A percentile compares a stretch with the other conserved stretches of the same genome.
Conservation (phyloP, 1,139 yeast genomes). For the Pichia sp. region DNA sequence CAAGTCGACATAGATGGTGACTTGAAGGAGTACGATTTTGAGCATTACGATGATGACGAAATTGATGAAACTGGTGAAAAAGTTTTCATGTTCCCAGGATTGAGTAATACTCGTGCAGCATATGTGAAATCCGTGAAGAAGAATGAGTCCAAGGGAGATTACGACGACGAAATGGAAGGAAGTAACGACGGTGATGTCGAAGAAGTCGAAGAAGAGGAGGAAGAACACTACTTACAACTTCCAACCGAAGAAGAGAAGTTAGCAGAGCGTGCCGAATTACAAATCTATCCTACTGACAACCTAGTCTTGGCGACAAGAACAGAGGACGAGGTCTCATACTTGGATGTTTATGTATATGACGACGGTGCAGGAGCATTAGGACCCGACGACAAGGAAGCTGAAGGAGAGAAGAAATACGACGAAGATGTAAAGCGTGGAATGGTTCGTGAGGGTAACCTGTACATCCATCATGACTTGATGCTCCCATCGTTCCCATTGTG, state of each 20-base stretch:
- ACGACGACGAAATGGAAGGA: slow-evolving; percentile 54
- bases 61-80: slow-evolving; percentile 43
- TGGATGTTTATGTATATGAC: slow-evolving; percentile 92
- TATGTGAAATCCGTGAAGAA: slow-evolving; percentile 30
- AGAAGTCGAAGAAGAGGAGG: slow-evolving; percentile 32
- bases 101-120: slow-evolving; percentile 49
- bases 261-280: slow-evolving; percentile 78
- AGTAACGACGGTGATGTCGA: slow-evolving; percentile 34
- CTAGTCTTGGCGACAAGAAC: slow-evolving; percentile 89
- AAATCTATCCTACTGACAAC: slow-evolving; percentile 86
- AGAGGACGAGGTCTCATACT: slow-evolving; percentile 87
- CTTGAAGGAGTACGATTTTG: slow-evolving; percentile 81
- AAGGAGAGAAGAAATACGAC: slow-evolving; percentile 59
- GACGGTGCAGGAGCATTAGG: slow-evolving; percentile 75
- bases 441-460: slow-evolving; percentile 67
- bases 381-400: slow-evolving; percentile 50
- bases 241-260: slow-evolving; percentile 61
- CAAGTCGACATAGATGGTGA: slow-evolving; percentile 73
- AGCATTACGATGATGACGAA: slow-evolving; percentile 68
- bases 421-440: slow-evolving; percentile 66
- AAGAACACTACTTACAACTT: slow-evolving; percentile 69
- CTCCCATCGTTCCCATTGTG: slow-evolving; percentile 95
- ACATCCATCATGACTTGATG: slow-evolving; percentile 96
- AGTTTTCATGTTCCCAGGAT: slow-evolving; percentile 68
- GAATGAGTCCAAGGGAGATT: slow-evolving; percentile 26